These are phyloP conservation scores for Blastobotrys robertii DNA, from an alignment of 805 yeast genomes.

Conservation along the genomic window DNA sequence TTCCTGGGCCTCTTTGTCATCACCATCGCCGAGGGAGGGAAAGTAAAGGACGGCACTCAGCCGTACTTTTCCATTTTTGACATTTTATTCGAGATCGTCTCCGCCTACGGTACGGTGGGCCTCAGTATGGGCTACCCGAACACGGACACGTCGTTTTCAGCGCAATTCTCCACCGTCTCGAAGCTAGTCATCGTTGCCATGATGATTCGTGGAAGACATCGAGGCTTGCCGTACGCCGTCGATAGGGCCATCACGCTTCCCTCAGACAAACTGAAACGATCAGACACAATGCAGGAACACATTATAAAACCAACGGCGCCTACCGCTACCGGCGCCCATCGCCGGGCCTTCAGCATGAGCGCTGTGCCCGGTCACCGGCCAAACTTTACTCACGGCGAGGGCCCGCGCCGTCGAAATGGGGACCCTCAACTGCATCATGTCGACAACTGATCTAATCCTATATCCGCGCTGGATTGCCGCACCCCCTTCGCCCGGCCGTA, in stretches of 20 bases:
- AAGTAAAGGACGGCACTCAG: conserved; percentile 36
- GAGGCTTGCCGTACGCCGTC: conserved; percentile 88
- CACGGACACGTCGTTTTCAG: conserved; percentile 59
- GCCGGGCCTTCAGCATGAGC: too few relatives aligned
- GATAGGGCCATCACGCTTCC: conserved; percentile 92
- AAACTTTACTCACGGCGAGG: too few relatives aligned
- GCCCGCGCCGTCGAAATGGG: too few relatives aligned
- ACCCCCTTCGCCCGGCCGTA: too few relatives aligned
- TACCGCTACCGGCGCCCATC: too few relatives aligned
- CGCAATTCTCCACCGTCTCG: conserved; percentile 59
- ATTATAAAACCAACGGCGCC: neutral
- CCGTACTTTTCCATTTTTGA: conserved; percentile 57
- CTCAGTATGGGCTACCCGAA: conserved; percentile 75
- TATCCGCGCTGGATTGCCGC: too few relatives aligned
- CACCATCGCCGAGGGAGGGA: conserved; percentile 74
- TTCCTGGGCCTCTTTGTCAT: conserved; percentile 77
- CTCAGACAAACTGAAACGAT: conserved; percentile 36
- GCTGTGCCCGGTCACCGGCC: too few relatives aligned
- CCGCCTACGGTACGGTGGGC: conserved; percentile 97
- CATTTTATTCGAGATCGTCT: conserved; percentile 75
- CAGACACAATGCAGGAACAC: conserved; percentile 13
- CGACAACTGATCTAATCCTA: too few relatives aligned
- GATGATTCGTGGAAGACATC: conserved; percentile 91
- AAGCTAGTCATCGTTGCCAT: conserved; percentile 79
- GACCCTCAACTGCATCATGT: too few relatives aligned